Percentiles rank a stretch among this genome's conserved stretches.
phyloP scores from a whole-genome alignment of 2,329 filamentous ascomycete species.

The Drechslerella dactyloides region DNA sequence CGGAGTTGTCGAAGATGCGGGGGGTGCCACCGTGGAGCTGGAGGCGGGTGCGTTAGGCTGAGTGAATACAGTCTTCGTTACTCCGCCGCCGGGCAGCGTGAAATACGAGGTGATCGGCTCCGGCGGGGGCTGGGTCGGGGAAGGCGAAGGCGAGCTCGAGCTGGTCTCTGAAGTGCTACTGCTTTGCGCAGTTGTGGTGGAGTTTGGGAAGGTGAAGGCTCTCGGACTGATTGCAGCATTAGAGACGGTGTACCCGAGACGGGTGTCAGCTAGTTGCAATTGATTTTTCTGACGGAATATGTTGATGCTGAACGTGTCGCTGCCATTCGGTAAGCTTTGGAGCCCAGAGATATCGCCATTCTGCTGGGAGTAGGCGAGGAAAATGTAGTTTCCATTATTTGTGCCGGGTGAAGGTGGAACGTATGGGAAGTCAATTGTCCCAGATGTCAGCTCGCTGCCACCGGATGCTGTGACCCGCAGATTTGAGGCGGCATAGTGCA shows the following conservation, averaged over 20 bases:
- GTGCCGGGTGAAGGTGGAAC: conserved; percentile 7
- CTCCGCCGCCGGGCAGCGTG: conserved; percentile 28
- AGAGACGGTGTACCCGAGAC: conserved; percentile 24
- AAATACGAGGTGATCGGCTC: conserved; percentile 38
- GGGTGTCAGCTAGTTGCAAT: conserved; percentile 42
- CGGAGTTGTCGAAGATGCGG: conserved; percentile 7
- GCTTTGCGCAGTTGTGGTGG: conserved; percentile 25
- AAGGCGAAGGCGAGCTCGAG: conserved; percentile 10
- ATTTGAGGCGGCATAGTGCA: conserved; percentile 42
- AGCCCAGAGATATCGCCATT: conserved; percentile 33
- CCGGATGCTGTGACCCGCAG: conserved; percentile 10
- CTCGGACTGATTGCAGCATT: conserved; percentile 3
- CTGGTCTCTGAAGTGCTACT: conserved; percentile 3
- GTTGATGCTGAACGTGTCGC: conserved; percentile 30
- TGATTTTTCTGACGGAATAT: conserved; percentile 35
- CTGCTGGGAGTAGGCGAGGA: conserved; percentile 27
- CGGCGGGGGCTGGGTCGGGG: conserved; percentile 14
- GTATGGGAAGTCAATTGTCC: conserved; percentile 36
- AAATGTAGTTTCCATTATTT: conserved; percentile 21
- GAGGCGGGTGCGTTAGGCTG: conserved; percentile 36
- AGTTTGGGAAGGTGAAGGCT: conserved; percentile 32
- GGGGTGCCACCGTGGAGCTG: not conserved
- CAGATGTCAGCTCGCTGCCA: conserved; percentile 30
- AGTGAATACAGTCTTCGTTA: conserved; percentile 36
- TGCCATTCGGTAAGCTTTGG: conserved; percentile 24